Conservation (phyloP, 208 protist species). For the Blastocrithidia nonstop region DNA sequence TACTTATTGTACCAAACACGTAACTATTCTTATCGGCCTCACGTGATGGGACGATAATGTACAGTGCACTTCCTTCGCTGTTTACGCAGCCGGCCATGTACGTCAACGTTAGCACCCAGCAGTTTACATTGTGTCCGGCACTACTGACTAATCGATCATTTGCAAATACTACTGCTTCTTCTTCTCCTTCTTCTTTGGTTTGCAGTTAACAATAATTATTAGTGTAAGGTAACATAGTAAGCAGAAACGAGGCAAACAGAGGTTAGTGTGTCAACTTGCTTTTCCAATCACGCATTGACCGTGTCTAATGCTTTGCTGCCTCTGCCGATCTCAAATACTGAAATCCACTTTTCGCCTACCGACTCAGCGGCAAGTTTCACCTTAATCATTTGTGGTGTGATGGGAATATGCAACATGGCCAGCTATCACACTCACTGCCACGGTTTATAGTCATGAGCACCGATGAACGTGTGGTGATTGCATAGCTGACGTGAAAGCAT, state of each 20-base stretch:
- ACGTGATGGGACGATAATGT: constrained; percentile 72
- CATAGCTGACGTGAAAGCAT: constrained; percentile 25
- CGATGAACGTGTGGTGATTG: constrained; percentile 54
- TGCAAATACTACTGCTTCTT: too few relatives aligned
- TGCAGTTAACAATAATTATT: too few relatives aligned
- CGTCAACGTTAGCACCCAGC: constrained; percentile 37
- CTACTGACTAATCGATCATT: too few relatives aligned
- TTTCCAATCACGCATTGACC: constrained; percentile 45
- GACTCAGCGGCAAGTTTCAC: constrained; percentile 48
- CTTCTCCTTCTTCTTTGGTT: too few relatives aligned
- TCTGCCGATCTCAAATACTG: constrained; percentile 27
- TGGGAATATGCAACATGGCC: constrained; percentile 17
- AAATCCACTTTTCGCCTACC: constrained; percentile 55
- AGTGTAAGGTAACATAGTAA: too few relatives aligned
- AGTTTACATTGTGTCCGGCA: constrained; percentile 63
- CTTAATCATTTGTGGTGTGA: constrained; percentile 59
- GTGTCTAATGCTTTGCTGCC: constrained; percentile 59
- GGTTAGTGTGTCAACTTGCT: constrained; percentile 30
- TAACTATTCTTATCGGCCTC: constrained; percentile 65
- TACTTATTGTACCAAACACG: constrained; percentile 20
- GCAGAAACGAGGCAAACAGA: too few relatives aligned
- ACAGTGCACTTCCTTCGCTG: constrained; percentile 24
- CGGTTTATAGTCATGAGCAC: constrained; percentile 60
- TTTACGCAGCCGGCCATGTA: constrained; percentile 70
- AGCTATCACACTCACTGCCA: too few relatives aligned